Percentiles rank a stretch among this genome's conserved stretches.
These are phyloP conservation scores for Oropetium thomaeum DNA, from an alignment of 176 grass and related monocot genomes.

Conservation along the genomic window DNA sequence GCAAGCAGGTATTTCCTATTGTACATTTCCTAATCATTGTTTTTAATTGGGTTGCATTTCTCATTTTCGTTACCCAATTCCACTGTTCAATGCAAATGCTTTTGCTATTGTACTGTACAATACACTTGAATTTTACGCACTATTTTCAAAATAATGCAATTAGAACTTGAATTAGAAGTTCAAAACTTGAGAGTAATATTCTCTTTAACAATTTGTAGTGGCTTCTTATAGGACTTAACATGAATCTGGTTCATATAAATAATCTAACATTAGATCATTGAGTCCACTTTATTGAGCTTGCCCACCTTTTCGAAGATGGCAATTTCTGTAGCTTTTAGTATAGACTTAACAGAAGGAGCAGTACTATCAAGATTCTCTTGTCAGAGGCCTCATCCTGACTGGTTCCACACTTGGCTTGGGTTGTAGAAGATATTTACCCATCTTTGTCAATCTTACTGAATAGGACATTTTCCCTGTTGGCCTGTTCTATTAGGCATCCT, in stretches of 20 bases:
- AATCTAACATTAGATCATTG: not conserved
- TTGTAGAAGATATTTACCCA: not conserved
- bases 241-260: not conserved
- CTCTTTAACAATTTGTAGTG: not conserved
- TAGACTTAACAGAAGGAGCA: not conserved
- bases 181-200: not conserved
- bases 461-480: not conserved
- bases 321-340: not conserved
- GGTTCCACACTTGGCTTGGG: not conserved
- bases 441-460: not conserved
- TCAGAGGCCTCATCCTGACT: not conserved
- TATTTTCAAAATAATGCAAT: not conserved
- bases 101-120: not conserved
- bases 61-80: not conserved
- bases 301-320: not conserved
- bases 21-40: not conserved
- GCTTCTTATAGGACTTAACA: not conserved
- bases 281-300: not conserved
- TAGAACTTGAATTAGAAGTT: conserved; percentile 13
- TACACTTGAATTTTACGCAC: not conserved
- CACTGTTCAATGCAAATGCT: not conserved
- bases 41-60: not conserved
- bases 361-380: not conserved
- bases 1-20: not conserved
- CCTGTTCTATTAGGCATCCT: not conserved